Base-by-base conservation (phyloP, 495 filamentous ascomycete genomes). In the Aspergillus nidulans region DNA sequence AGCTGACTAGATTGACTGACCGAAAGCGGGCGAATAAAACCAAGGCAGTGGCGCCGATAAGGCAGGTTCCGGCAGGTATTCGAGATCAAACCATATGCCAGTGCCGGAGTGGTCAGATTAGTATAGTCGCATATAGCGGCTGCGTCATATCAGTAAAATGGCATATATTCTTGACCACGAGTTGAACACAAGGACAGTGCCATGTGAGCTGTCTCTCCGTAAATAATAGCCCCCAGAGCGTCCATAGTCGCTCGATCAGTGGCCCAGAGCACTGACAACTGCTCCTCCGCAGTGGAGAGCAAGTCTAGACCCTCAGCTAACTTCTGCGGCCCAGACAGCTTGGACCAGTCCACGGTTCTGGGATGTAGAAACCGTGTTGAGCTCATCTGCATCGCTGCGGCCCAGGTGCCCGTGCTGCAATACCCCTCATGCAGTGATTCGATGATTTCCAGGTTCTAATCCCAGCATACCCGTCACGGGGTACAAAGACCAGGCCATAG, bases 401-500 rank as follows among this genome's bases (percentile, higher is more conserved):
- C 46, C 38, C 53, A 47, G 6, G 51, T 53, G 28, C 51, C 41
- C 50, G 50, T 53, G 50, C 40, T 53, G 50, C 3, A 39, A 18
- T 47, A 54, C 43, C 52, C 52, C 52, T 54, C 52, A 39, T 47
- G 42, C 51, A 18, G 24, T 8, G n/a, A 16, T 13, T 34, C 9
- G 30, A n/a, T 18, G 36, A 5, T 34, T 56, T 49, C 53, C 53
- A 56, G 49, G 53, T 23, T 56, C 46, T 58, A 36, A 53, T 54
- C 40, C 46, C 39, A 51, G 53, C 45, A 56, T 56, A 2, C 21
- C 28, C 19, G 53, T 56, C 53, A 56, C 53, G 53, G 24, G 53
- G 43, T 42, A 49, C 47, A 38, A 49, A 38, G 13, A 25, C 30
- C 32, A 49, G 45, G 45, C 45, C 45, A 49, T 49, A 49, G 38